Percentiles rank a stretch among this genome's conserved stretches.
phyloP scores from a whole-genome alignment of 2,329 filamentous ascomycete species.

The Colletotrichum eleusines region DNA sequence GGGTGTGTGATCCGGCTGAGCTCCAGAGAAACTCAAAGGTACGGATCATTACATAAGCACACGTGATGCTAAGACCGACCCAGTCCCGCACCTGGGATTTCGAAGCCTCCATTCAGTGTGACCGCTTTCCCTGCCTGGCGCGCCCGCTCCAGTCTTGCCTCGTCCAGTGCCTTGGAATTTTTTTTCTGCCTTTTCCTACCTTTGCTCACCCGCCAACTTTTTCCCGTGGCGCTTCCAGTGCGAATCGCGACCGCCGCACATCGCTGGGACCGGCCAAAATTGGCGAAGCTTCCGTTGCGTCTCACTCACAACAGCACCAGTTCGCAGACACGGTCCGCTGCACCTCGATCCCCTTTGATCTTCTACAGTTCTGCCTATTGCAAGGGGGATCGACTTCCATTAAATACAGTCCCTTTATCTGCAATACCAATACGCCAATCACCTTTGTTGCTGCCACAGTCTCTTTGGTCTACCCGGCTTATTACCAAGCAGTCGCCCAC shows the following conservation, averaged over 20 bases:
- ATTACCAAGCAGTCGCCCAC: not conserved
- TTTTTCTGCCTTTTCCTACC: conserved; percentile 28
- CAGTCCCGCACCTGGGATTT: conserved; percentile 23
- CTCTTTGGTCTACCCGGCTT: not conserved
- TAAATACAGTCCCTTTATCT: not conserved
- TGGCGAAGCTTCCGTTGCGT: conserved; percentile 11
- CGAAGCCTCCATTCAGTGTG: not conserved
- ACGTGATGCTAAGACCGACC: conserved; percentile 4
- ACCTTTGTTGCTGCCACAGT: not conserved
- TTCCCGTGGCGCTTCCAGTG: not conserved
- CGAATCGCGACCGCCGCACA: conserved; percentile 26
- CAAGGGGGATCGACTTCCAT: not conserved
- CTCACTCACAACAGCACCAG: conserved; percentile 11
- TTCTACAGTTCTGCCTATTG: not conserved
- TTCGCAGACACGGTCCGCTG: not conserved
- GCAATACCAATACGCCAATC: not conserved
- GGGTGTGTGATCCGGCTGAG: conserved; percentile 31
- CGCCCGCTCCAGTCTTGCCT: not conserved
- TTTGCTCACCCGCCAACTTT: conserved; percentile 23
- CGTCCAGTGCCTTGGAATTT: conserved; percentile 7
- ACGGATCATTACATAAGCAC: conserved; percentile 23
- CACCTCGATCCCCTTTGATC: too few species aligned
- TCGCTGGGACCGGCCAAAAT: conserved; percentile 26
- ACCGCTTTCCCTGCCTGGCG: conserved; percentile 29
- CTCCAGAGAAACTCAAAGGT: conserved; percentile 34